A percentile compares a stretch with the other conserved stretches of the same genome.
These are phyloP conservation scores for Biscutella laevigata DNA, from an alignment of 441 rosid species.

Conservation along the genomic window DNA sequence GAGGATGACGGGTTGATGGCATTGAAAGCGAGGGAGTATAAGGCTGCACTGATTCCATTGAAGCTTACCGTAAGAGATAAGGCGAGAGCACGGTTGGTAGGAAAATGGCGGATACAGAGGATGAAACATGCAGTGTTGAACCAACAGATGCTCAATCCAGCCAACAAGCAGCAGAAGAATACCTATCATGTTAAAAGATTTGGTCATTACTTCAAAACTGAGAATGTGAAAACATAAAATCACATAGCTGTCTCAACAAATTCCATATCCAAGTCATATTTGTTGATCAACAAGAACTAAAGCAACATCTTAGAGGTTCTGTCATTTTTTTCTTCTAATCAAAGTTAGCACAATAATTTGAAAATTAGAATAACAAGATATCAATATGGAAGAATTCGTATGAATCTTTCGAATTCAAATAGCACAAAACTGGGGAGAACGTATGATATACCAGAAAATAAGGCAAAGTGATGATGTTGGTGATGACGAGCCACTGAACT, in stretches of 20 bases:
- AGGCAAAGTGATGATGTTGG: conserved; percentile 56
- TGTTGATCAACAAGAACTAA: background rate
- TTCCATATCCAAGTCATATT: background rate
- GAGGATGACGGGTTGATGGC: conserved; percentile 48
- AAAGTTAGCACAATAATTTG: too few relatives aligned
- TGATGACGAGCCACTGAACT: conserved; percentile 72
- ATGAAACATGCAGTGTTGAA: conserved; percentile 95
- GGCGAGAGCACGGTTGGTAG: conserved; percentile 62
- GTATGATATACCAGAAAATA: conserved; percentile 57
- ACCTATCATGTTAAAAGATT: conserved; percentile 37
- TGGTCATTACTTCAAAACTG: too few relatives aligned
- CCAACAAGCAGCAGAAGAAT: conserved; percentile 63
- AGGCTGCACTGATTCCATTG: conserved; percentile 89
- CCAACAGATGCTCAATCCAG: conserved; percentile 97
- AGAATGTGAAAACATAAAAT: too few relatives aligned
- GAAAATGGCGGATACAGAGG: conserved; percentile 77
- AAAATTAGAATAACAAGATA: too few relatives aligned
- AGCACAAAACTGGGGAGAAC: background rate
- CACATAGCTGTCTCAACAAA: too few relatives aligned
- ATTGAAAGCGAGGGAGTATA: conserved; percentile 64
- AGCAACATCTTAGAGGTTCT: background rate
- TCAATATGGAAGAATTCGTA: background rate
- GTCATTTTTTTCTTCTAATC: too few relatives aligned
- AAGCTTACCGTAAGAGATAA: conserved; percentile 85
- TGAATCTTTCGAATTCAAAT: background rate